Base-by-base conservation (phyloP, 148 eudicot genomes). In the Nyssa sinensis region DNA sequence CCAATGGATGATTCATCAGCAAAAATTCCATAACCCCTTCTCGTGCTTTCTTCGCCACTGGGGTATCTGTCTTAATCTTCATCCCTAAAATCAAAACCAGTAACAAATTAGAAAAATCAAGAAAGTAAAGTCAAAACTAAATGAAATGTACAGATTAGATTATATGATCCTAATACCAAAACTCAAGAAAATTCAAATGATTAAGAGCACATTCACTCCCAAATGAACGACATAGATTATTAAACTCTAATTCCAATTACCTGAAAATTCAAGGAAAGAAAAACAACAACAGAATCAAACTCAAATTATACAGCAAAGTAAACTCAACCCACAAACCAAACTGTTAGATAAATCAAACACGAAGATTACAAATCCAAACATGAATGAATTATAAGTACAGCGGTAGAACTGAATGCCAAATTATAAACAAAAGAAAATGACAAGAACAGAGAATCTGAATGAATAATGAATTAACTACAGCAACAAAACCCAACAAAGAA, bases 11-110 rank as follows among this genome's bases (percentile, higher is more conserved):
- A 82, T 95, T 95, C 99, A 95, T 95, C 71, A 95, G 86, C 59
- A 95, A 77, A 73, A 95, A 93, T 81, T 95, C 99, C 99, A 95
- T 95, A 70, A 95, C 99, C 35, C 99, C 99, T 77, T 96, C 99
- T 17, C 99, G 80, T 31, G 99, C 99, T 86, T 95, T 95, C 86
- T 95, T 93, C 58, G 99, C 99, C 67, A 95, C 34, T 25, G 98
- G 99, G 14, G 99, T 93, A 70, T 96, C 98, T 0, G 99, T 96
- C 84, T 96, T 96, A 11, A 96, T 96, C 84, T 96, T 96, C 99
- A 96, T 96, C 59, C 99, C 99, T 96, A 77, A 61, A 69, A 51
- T 25, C 1, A n/a, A n/a, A n/a, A n/a, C n/a, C n/a, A n/a, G 41
- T n/a, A 39, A 69, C 34, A 63, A 69, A 79, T 63, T 37, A 62